Conservation (phyloP, 192 early-diverging fungal species). For the Chytriomyces sp. region DNA sequence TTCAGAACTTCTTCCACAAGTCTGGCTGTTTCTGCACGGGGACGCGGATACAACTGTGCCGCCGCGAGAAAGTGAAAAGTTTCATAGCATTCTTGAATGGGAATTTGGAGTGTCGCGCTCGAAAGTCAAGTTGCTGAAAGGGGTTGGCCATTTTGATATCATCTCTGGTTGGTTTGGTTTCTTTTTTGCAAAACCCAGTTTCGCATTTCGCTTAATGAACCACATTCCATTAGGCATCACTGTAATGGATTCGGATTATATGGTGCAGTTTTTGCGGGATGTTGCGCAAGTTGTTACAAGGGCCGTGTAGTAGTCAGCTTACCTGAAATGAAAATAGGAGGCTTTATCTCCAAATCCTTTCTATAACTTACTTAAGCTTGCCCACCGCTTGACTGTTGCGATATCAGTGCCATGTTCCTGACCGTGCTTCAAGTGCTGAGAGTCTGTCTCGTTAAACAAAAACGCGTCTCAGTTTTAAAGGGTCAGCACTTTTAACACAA, state of each 20-base stretch:
- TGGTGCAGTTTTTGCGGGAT: background rate
- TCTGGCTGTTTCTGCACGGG: conserved; percentile 40
- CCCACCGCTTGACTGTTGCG: background rate
- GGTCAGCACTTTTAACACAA: background rate
- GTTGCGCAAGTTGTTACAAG: background rate
- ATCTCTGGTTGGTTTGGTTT: conserved; percentile 12
- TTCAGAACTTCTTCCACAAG: conserved; percentile 19
- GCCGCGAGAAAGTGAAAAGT: conserved; percentile 15
- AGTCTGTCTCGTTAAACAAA: background rate
- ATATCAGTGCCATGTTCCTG: background rate
- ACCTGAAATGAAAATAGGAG: background rate
- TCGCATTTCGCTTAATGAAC: background rate
- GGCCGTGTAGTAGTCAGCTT: background rate
- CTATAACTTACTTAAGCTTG: background rate
- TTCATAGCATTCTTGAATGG: conserved; percentile 21
- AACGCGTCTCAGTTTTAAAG: background rate
- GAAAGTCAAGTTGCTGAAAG: conserved; percentile 10
- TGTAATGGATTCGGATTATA: background rate
- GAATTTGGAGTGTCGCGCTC: conserved; percentile 8
- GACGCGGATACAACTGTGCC: conserved; percentile 40
- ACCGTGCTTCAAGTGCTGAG: background rate
- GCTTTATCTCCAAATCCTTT: background rate
- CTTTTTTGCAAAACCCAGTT: background rate
- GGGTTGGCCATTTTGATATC: conserved; percentile 13
- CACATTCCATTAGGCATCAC: background rate